phyloP scores from a whole-genome alignment of 768 basidiomycete genomes.

The Mycena filopes region DNA sequence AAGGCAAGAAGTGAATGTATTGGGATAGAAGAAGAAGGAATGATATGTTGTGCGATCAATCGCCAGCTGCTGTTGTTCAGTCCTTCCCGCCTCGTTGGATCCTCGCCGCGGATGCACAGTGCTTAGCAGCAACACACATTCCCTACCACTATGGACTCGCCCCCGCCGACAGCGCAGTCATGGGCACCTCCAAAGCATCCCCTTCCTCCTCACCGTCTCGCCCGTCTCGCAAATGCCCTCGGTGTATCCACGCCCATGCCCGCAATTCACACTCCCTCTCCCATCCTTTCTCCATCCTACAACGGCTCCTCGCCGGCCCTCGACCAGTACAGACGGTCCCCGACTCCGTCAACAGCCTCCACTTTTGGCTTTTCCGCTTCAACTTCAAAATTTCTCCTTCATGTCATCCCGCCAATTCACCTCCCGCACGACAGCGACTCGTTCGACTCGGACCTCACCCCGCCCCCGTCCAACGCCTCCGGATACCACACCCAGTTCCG shows the following conservation, averaged over 20 bases:
- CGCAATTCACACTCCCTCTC: conserved; percentile 47
- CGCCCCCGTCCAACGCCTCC: conserved; percentile 67
- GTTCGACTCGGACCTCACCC: conserved; percentile 57
- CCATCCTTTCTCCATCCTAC: conserved; percentile 48
- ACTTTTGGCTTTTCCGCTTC: conserved; percentile 53
- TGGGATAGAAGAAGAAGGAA: too few species aligned
- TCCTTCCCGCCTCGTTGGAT: too few species aligned
- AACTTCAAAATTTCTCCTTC: conserved; percentile 79
- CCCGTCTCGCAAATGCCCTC: conserved; percentile 86
- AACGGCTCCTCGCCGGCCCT: conserved; percentile 44
- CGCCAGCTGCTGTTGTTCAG: too few species aligned
- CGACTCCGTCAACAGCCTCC: conserved; percentile 60
- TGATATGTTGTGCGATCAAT: too few species aligned
- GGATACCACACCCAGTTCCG: conserved; percentile 85
- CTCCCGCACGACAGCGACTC: conserved; percentile 72
- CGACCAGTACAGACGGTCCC: conserved; percentile 58
- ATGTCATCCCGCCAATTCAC: conserved; percentile 82
- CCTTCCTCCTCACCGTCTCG: conserved; percentile 79
- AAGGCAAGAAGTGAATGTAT: too few species aligned
- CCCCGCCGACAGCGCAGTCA: conserved; percentile 46
- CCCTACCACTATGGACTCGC: conserved; percentile 23
- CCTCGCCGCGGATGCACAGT: not conserved
- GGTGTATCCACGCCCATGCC: conserved; percentile 83
- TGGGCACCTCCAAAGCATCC: conserved; percentile 80
- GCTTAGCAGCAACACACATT: conserved; percentile 35